Percentiles rank a stretch among this genome's conserved stretches.
phyloP scores from a whole-genome alignment of 148 eudicot genomes.

The Rhododendron griersonianum region DNA sequence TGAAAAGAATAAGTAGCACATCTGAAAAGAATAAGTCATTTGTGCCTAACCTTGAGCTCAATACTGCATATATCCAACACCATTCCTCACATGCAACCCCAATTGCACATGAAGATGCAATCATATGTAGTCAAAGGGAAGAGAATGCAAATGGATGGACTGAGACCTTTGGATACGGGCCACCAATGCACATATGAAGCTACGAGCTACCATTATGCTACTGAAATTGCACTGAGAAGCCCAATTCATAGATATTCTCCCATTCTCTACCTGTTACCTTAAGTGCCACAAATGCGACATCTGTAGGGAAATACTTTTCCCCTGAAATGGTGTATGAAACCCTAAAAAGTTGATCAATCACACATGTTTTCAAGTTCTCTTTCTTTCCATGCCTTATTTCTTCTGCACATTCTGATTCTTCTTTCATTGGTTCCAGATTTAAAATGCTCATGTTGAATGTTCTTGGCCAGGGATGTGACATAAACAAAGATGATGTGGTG shows the following conservation, averaged over 20 bases:
- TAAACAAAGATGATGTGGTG: constrained; percentile 61
- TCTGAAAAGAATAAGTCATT: no score
- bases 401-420: background rate
- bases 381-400: background rate
- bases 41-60: background rate
- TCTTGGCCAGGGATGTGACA: constrained; percentile 70
- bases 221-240: background rate
- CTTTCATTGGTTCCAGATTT: background rate
- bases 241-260: background rate
- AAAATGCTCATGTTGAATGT: constrained; percentile 16
- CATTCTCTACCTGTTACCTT: background rate
- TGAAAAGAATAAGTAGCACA: no score
- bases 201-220: background rate
- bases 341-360: background rate
- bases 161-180: background rate
- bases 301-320: background rate
- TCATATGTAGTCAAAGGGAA: background rate
- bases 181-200: background rate
- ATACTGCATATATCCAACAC: background rate
- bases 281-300: background rate
- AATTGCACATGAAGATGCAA: background rate
- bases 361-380: background rate
- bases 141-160: background rate
- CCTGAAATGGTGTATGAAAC: background rate
- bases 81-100: background rate